Percentiles rank a stretch among this genome's conserved stretches.
Evolutionary conservation across 78 protist genomes (phyloP).

Genomic region (Planoprotostelium fungivorum): DNA sequence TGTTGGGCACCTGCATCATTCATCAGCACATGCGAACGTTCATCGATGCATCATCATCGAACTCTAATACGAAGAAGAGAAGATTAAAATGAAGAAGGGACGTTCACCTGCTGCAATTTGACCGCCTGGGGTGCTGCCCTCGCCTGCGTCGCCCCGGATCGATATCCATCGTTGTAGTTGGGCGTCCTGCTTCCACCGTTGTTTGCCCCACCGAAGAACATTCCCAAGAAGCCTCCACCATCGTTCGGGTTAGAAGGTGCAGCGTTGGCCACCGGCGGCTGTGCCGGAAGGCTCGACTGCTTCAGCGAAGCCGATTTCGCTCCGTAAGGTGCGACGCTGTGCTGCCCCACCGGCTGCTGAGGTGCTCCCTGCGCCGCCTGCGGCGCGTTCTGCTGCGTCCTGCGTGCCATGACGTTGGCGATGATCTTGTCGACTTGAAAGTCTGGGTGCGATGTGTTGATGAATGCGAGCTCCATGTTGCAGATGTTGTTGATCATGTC

Average conservation of each 20-base stretch:
- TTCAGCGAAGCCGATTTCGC: neutral
- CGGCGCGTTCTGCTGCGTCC: conserved; percentile 8
- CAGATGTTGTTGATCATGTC: conserved; percentile 67
- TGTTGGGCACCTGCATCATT: neutral
- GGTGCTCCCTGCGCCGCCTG: conserved; percentile 9
- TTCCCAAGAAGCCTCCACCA: neutral
- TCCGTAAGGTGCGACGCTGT: neutral
- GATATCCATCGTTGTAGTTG: neutral
- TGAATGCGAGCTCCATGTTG: conserved; percentile 72
- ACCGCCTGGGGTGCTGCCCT: neutral
- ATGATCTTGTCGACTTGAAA: conserved; percentile 57
- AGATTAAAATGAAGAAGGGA: no score
- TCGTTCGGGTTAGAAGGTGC: neutral
- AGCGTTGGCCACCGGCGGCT: neutral
- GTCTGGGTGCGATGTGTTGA: conserved; percentile 94
- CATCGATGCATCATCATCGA: no score
- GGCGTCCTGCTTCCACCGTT: neutral
- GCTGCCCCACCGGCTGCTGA: no score
- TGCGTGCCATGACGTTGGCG: conserved; percentile 11
- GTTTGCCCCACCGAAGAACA: neutral
- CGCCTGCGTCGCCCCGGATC: neutral
- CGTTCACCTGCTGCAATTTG: neutral
- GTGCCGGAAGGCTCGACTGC: neutral
- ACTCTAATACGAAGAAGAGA: no score
- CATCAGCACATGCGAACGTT: neutral